Evolutionary conservation across 2,329 filamentous ascomycete genomes (phyloP).

Genomic region (Colletotrichum caudatum): DNA sequence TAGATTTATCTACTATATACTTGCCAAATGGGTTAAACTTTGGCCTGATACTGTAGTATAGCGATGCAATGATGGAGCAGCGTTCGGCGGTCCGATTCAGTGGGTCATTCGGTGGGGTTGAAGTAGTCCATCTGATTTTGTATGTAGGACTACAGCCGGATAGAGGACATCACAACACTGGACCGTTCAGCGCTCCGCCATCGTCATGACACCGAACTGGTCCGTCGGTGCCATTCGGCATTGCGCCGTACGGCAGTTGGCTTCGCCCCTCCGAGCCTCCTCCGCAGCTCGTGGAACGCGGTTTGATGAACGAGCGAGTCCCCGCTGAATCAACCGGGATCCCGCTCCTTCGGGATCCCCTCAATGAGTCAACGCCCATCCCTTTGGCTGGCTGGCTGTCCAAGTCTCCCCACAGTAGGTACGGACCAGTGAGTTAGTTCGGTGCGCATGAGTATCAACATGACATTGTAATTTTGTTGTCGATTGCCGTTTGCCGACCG

Average conservation of each 20-base stretch:
- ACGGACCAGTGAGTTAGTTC: neutral
- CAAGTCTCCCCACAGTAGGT: neutral
- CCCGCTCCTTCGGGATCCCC: slow-evolving; percentile 16
- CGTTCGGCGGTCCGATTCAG: neutral
- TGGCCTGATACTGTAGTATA: too few relatives aligned
- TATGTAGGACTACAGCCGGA: neutral
- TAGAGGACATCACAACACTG: neutral
- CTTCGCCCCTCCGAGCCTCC: too few relatives aligned
- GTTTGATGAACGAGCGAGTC: neutral
- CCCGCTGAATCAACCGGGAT: neutral
- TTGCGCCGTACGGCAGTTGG: too few relatives aligned
- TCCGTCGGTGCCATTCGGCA: too few relatives aligned
- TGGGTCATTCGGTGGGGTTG: neutral
- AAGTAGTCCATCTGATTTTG: neutral
- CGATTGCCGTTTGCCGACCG: neutral
- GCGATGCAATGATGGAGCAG: neutral
- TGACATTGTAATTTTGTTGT: neutral
- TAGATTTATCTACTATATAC: too few relatives aligned
- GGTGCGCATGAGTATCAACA: neutral
- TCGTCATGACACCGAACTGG: neutral
- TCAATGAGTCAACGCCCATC: neutral
- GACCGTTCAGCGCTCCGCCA: neutral
- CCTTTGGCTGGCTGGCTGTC: neutral
- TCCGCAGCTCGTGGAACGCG: too few relatives aligned
- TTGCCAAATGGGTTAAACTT: too few relatives aligned